Conservation (phyloP, 129 eudicot genomes). For the Silybum marianum region DNA sequence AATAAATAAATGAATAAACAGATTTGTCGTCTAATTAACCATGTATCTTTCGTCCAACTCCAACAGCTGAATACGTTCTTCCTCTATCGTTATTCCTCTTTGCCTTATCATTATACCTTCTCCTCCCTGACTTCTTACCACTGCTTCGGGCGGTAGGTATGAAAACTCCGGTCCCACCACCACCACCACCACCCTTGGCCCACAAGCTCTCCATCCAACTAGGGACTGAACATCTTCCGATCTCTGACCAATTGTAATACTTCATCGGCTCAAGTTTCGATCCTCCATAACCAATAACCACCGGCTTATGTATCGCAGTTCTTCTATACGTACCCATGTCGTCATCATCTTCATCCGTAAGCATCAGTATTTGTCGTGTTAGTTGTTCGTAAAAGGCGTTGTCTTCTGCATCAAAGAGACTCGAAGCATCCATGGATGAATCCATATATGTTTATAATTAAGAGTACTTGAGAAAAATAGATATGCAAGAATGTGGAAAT, state of each 20-base stretch:
- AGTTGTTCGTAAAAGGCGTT: slow-evolving; percentile 35
- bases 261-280: slow-evolving; percentile 18
- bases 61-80: slow-evolving; percentile 27
- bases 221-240: slow-evolving; percentile 19
- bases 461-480: neutral
- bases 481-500: neutral
- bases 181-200: slow-evolving; percentile 31
- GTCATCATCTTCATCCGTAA: slow-evolving; percentile 38
- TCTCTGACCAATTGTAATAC: slow-evolving; percentile 32
- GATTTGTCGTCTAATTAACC: neutral
- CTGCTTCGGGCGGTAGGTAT: slow-evolving; percentile 20
- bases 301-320: neutral
- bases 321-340: neutral
- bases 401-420: slow-evolving; percentile 17
- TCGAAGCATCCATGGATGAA: slow-evolving; percentile 22
- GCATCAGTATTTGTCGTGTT: slow-evolving; percentile 36
- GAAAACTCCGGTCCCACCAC: slow-evolving; percentile 40
- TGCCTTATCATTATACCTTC: slow-evolving; percentile 27
- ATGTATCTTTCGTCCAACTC: slow-evolving; percentile 28
- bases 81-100: slow-evolving; percentile 29
- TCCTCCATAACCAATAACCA: slow-evolving; percentile 28
- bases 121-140: slow-evolving; percentile 21
- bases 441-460: slow-evolving; percentile 4
- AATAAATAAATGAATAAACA: neutral
- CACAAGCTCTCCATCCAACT: slow-evolving; percentile 34